Evolutionary conservation across 176 grass and related monocot genomes (phyloP).

Genomic region (Puya raimondii): DNA sequence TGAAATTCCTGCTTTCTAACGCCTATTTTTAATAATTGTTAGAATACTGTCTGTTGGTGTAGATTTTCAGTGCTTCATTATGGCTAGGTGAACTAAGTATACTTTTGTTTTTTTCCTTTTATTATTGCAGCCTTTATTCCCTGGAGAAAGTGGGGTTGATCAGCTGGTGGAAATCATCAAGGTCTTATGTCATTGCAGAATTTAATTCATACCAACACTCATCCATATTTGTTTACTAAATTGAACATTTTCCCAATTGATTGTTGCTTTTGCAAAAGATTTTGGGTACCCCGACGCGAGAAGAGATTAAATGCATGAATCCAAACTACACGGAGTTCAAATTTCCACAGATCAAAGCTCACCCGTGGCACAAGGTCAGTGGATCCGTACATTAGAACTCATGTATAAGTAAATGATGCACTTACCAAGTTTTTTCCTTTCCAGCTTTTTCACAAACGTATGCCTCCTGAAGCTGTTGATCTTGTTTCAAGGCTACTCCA

Average conservation of each 20-base stretch:
- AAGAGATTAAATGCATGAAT: slow-evolving; percentile 98
- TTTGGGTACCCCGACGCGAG: slow-evolving; percentile 88
- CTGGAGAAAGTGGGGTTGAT: slow-evolving; percentile 92
- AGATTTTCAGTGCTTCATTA: background rate
- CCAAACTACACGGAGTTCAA: slow-evolving; percentile 89
- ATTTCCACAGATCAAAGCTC: slow-evolving; percentile 93
- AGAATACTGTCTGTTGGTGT: too few species aligned
- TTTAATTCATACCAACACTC: background rate
- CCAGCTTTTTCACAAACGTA: slow-evolving; percentile 77
- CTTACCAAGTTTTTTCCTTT: slow-evolving; percentile 13
- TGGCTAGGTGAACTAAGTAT: background rate
- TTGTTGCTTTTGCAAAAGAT: slow-evolving; percentile 40
- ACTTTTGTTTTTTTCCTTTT: background rate
- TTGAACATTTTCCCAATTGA: background rate
- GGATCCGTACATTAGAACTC: slow-evolving; percentile 3
- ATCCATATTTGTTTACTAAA: background rate
- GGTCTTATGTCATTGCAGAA: slow-evolving; percentile 32
- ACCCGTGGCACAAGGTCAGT: slow-evolving; percentile 93
- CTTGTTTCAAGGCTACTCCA: slow-evolving; percentile 87
- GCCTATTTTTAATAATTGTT: too few species aligned
- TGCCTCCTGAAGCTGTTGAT: slow-evolving; percentile 84
- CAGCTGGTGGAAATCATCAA: slow-evolving; percentile 97
- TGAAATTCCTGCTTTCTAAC: background rate
- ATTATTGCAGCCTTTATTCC: slow-evolving; percentile 66
- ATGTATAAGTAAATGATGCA: background rate